phyloP scores from a whole-genome alignment of 805 yeast genomes.

The Zygosaccharomyces pseudorouxii region DNA sequence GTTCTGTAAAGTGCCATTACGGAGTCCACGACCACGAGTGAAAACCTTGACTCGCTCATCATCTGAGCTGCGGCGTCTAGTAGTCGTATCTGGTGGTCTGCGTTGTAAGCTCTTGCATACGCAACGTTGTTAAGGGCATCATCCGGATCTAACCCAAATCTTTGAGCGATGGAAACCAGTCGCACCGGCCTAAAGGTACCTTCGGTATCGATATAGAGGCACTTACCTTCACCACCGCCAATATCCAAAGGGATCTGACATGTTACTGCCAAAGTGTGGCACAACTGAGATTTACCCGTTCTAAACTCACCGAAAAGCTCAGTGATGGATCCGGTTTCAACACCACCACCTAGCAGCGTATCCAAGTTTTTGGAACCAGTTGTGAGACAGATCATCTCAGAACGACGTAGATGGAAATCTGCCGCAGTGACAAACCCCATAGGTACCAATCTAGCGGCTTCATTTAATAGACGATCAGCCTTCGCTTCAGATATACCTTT shows the following conservation, averaged over 20 bases:
- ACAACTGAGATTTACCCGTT: slow-evolving; percentile 94
- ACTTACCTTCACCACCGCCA: slow-evolving; percentile 99
- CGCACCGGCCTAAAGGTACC: slow-evolving; percentile 95
- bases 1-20: slow-evolving; percentile 95
- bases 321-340: slow-evolving; percentile 95
- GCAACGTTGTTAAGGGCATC: slow-evolving; percentile 97
- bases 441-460: slow-evolving; percentile 83
- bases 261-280: slow-evolving; percentile 95
- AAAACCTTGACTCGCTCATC: slow-evolving; percentile 94
- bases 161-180: slow-evolving; percentile 79
- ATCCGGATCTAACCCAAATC: slow-evolving; percentile 87
- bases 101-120: slow-evolving; percentile 94
- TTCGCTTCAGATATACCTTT: slow-evolving; percentile 95
- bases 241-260: slow-evolving; percentile 93
- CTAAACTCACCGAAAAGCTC: slow-evolving; percentile 96
- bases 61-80: slow-evolving; percentile 86
- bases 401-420: slow-evolving; percentile 83
- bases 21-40: slow-evolving; percentile 89
- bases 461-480: slow-evolving; percentile 77
- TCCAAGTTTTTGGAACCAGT: slow-evolving; percentile 95
- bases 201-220: slow-evolving; percentile 92
- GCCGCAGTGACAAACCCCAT: slow-evolving; percentile 97
- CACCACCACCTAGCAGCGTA: slow-evolving; percentile 90
- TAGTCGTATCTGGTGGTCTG: slow-evolving; percentile 89
- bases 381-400: slow-evolving; percentile 86